phyloP scores from a whole-genome alignment of 148 eudicot species.

The Arbutus unedo region DNA sequence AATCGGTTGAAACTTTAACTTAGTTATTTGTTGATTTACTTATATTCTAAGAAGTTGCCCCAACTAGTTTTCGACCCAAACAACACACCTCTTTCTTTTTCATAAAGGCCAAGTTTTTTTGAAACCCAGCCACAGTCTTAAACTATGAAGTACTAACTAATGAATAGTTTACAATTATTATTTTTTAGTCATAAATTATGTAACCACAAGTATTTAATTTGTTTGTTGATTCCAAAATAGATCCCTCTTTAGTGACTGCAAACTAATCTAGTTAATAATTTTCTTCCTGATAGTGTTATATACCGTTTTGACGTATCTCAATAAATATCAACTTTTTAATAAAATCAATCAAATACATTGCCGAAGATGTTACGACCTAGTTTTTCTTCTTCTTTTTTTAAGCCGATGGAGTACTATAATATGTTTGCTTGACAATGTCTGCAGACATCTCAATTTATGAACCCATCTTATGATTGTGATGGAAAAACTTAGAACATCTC shows the following conservation, averaged over 20 bases:
- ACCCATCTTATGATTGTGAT: too few species aligned
- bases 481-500: too few species aligned
- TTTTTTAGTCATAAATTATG: neutral
- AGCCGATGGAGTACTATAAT: neutral
- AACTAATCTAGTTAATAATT: neutral
- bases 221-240: neutral
- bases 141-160: too few species aligned
- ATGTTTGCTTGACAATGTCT: neutral
- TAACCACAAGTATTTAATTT: neutral
- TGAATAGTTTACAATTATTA: too few species aligned
- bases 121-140: conserved; percentile 16
- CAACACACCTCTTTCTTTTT: neutral
- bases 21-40: neutral
- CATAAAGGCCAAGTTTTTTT: neutral
- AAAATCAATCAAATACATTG: too few species aligned
- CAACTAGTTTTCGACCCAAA: neutral
- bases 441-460: too few species aligned
- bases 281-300: too few species aligned
- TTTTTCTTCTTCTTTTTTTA: too few species aligned
- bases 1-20: neutral
- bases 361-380: too few species aligned
- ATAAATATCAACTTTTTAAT: too few species aligned
- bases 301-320: too few species aligned
- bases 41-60: neutral
- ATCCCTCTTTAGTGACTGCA: neutral